These are phyloP conservation scores for Protomyces pachydermus DNA, from an alignment of 1,139 yeast species.

Conservation along the genomic window DNA sequence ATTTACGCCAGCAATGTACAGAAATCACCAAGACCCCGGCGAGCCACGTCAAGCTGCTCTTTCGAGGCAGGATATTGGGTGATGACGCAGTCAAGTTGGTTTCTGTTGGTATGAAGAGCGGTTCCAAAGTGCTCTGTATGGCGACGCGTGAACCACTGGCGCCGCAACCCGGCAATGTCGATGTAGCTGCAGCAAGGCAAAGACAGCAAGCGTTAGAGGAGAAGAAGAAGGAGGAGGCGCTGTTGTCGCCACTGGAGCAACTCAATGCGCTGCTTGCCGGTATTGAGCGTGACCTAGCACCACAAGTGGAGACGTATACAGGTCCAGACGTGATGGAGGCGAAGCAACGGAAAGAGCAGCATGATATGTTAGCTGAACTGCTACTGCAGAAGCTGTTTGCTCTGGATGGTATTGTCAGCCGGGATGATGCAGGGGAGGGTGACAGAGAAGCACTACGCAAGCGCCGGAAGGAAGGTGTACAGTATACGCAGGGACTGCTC, in stretches of 20 bases:
- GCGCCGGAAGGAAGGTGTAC: conserved; percentile 23
- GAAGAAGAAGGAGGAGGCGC: neutral
- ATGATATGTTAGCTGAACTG: conserved; percentile 12
- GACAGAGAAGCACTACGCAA: conserved; percentile 13
- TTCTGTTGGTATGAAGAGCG: conserved; percentile 22
- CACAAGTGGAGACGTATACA: conserved; percentile 4
- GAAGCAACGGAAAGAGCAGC: conserved; percentile 23
- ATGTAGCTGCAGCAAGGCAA: neutral
- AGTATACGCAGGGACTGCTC: conserved; percentile 24
- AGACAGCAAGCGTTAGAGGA: neutral
- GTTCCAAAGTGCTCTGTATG: conserved; percentile 21
- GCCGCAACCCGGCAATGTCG: neutral
- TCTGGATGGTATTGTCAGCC: conserved; percentile 17
- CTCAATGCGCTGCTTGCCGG: conserved; percentile 2
- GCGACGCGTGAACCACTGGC: conserved; percentile 1
- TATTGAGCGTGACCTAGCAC: conserved; percentile 2
- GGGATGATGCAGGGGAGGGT: conserved; percentile 13
- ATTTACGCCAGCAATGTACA: conserved; percentile 16
- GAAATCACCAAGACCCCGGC: conserved; percentile 18
- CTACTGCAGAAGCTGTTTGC: conserved; percentile 15
- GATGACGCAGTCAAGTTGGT: conserved; percentile 11
- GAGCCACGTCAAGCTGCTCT: conserved; percentile 7
- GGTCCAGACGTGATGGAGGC: neutral
- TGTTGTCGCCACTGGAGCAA: conserved; percentile 4
- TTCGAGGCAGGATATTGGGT: conserved; percentile 14